phyloP scores from a whole-genome alignment of 345 rosid genomes.

The Linum usitatissimum region DNA sequence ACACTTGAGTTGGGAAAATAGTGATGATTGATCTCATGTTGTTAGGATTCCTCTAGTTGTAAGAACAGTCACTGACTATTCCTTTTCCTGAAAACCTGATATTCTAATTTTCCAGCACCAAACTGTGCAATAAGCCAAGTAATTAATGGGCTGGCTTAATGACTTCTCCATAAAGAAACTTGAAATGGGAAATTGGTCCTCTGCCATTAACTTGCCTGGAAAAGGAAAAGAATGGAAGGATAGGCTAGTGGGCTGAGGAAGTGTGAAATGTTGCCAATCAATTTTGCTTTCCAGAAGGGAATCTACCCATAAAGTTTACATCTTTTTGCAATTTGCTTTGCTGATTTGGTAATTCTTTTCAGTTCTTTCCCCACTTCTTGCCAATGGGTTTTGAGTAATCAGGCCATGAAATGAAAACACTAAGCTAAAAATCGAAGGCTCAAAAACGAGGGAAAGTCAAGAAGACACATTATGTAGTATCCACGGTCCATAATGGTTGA shows the following conservation, averaged over 20 bases:
- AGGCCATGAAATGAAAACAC: too few species aligned
- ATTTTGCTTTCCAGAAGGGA: background rate
- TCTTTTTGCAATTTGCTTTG: background rate
- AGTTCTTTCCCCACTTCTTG: background rate
- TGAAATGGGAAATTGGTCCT: background rate
- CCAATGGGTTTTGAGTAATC: too few species aligned
- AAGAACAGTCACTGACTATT: conserved; percentile 24
- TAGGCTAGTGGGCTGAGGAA: background rate
- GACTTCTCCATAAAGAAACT: background rate
- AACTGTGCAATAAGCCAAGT: background rate
- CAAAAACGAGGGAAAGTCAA: too few species aligned
- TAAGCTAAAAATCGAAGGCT: too few species aligned
- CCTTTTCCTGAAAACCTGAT: conserved; percentile 16
- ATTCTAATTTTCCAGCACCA: too few species aligned
- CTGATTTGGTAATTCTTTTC: background rate
- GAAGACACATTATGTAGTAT: too few species aligned
- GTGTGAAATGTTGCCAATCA: background rate
- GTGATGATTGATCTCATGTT: conserved; percentile 18
- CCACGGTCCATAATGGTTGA: too few species aligned
- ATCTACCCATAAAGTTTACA: background rate
- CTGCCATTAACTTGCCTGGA: background rate
- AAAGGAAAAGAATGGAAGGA: background rate
- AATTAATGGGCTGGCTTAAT: background rate
- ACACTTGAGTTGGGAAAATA: conserved; percentile 39
- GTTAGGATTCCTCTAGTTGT: conserved; percentile 40